Evolutionary conservation across 2,329 filamentous ascomycete species (phyloP).

Genomic region (Geosmithia flava): DNA sequence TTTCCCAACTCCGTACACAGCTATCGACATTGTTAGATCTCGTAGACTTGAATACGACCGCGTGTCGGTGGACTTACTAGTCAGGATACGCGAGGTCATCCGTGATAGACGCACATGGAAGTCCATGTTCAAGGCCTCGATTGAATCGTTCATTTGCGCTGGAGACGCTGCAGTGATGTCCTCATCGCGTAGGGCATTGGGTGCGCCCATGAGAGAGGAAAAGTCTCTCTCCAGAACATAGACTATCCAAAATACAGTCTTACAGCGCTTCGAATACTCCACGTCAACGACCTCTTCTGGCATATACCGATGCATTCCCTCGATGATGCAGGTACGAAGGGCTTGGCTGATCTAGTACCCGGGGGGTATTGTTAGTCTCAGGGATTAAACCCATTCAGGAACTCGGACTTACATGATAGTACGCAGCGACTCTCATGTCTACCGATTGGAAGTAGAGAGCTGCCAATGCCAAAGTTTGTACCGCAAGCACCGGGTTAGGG

Average conservation of each 20-base stretch:
- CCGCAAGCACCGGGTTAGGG: constrained; percentile 14
- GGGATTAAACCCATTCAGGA: background rate
- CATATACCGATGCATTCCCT: background rate
- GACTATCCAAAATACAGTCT: background rate
- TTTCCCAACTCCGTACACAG: too few species aligned
- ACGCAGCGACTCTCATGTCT: constrained; percentile 19
- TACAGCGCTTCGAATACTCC: background rate
- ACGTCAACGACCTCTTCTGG: background rate
- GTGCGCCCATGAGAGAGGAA: background rate
- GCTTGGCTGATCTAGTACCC: background rate
- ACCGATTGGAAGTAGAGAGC: constrained; percentile 21
- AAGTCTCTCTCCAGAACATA: constrained; percentile 1
- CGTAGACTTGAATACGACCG: too few species aligned
- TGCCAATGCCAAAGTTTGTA: constrained; percentile 16
- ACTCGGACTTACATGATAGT: constrained; percentile 13
- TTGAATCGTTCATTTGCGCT: background rate
- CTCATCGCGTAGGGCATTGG: background rate
- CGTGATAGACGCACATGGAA: background rate
- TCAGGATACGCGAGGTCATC: background rate
- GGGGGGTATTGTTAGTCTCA: background rate
- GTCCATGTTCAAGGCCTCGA: background rate
- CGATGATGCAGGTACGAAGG: background rate
- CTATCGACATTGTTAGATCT: too few species aligned
- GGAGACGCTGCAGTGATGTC: background rate
- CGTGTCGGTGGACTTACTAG: constrained; percentile 1